Evolutionary conservation across 1,284 basidiomycete species (phyloP), one percentile per base, ranked within the genome.

Genomic region (Meira miltonrushii): DNA sequence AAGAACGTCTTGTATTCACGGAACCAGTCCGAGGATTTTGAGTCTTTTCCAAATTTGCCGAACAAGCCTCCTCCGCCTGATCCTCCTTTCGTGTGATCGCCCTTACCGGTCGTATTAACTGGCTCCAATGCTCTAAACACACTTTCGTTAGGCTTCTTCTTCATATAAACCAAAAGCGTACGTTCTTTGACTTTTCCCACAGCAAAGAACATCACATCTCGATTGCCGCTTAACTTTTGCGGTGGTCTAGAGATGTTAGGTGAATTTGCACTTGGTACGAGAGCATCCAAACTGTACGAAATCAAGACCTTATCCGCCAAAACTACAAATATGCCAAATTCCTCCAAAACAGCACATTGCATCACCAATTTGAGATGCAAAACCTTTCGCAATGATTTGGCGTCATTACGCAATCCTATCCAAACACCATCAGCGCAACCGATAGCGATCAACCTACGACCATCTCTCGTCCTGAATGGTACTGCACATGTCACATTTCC

Each of bases 341-440:
- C 89, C 73, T 94, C 90, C 2, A 97, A 82, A 81, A 97, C 92
- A 1, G 92, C 91, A 76, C 90, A 90, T 73, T 95, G 92, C 5
- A 90, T 91, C 33, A 97, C 92, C 79, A 86, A 84, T 78, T 89
- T 90, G 43, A 95, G 82, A 74, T 93, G 90, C 12, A 96, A 80
- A 19, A 96, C 92, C 59, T 91, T 88, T 38, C 89, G 85, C 79
- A 95, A 84, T 5, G 92, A 93, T 75, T 83, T 81, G 0, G 92
- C 87, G 75, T 94, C 88, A 69, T 90, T 88, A 37, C 90, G 84
- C 78, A 95, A 87, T 0, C 93, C 94, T 65, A 97, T 94, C 90
- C 92, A 97, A 1, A 97, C 90, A 39, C 94, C 94, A 72, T 96
- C 91, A 0, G 89, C 87, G 78, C 92, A 95, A 19, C 93, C 93